Conservation (phyloP, 805 yeast species). For the Kluyveromyces aestuarii region DNA sequence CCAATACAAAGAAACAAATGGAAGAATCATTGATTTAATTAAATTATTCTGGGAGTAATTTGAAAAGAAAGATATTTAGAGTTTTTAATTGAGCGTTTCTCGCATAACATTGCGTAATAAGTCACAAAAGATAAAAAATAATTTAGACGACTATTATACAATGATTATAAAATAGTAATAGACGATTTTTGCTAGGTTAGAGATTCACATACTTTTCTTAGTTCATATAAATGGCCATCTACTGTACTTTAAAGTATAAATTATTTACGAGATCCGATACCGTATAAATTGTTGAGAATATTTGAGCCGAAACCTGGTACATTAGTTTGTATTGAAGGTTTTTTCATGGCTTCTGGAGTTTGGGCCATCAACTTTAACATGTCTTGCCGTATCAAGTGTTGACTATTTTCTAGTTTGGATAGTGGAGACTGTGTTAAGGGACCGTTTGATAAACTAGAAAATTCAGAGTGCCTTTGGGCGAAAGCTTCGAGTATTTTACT, state of each 20-base stretch:
- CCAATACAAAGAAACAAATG: slow-evolving; percentile 14
- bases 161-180: not conserved
- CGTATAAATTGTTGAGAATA: slow-evolving; percentile 12
- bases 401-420: slow-evolving; percentile 3
- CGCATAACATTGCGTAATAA: not conserved
- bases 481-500: slow-evolving; percentile 2
- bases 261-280: slow-evolving; percentile 5
- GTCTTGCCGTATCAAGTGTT: slow-evolving; percentile 3
- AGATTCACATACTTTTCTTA: too few relatives aligned
- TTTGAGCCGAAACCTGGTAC: slow-evolving; percentile 10
- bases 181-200: not conserved
- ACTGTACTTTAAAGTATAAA: not conserved
- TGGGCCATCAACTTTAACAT: slow-evolving; percentile 3
- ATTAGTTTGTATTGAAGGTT: not conserved
- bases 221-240: not conserved
- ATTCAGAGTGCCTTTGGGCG: not conserved
- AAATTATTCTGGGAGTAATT: slow-evolving; percentile 1
- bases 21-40: slow-evolving; percentile 20
- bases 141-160: not conserved
- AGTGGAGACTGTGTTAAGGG: slow-evolving; percentile 2
- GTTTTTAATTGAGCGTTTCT: not conserved
- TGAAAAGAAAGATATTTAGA: not conserved
- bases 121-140: not conserved
- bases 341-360: not conserved
- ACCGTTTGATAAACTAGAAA: not conserved